Conservation (phyloP, 2,329 filamentous ascomycete species). For the Zymoseptoria pseudotritici region DNA sequence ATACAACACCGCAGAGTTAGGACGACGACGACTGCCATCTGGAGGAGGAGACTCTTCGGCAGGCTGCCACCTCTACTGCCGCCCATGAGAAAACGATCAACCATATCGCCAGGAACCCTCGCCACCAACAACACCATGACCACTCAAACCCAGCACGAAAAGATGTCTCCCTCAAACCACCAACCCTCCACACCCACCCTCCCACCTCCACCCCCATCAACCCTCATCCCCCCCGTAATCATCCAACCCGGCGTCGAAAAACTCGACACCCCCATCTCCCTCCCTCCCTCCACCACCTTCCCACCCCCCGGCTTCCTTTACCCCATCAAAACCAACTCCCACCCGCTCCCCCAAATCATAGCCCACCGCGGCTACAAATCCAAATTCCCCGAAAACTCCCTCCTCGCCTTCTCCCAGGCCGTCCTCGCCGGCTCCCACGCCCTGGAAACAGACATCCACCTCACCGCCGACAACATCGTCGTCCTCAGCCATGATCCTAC, state of each 20-base stretch:
- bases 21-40: not conserved
- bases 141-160: not conserved
- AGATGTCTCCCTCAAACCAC: not conserved
- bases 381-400: conserved; percentile 75
- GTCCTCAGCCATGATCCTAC: conserved; percentile 65
- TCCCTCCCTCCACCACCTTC: conserved; percentile 20
- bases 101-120: not conserved
- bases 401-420: conserved; percentile 69
- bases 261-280: conserved; percentile 19
- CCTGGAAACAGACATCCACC: conserved; percentile 80
- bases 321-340: not conserved
- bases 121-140: not conserved
- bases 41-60: not conserved
- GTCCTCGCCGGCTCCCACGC: conserved; percentile 68
- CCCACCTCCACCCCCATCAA: not conserved
- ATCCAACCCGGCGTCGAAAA: conserved; percentile 26
- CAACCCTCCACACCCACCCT: not conserved
- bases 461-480: conserved; percentile 74
- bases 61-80: not conserved
- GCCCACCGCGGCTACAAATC: conserved; percentile 75
- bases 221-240: conserved; percentile 22
- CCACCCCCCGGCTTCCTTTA: conserved; percentile 13
- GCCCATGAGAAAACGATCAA: not conserved
- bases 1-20: not conserved
- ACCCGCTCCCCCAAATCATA: conserved; percentile 59